Evolutionary conservation across 805 yeast genomes (phyloP).

Genomic region (Lachancea fermentati): DNA sequence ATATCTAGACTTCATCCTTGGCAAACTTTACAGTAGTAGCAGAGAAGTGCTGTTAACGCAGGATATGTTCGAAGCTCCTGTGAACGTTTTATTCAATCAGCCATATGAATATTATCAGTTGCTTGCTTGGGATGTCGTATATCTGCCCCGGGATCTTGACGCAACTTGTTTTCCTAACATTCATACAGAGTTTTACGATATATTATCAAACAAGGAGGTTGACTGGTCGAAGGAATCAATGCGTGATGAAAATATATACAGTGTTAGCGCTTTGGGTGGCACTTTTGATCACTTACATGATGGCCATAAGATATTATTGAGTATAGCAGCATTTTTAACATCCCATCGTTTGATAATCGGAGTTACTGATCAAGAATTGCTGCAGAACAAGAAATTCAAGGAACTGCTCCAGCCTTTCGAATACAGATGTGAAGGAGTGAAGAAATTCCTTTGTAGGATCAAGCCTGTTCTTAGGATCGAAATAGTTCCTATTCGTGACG

Average conservation of each 20-base stretch:
- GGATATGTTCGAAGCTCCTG: slow-evolving; percentile 17
- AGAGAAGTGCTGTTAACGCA: slow-evolving; percentile 21
- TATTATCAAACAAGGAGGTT: background rate
- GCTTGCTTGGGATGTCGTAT: slow-evolving; percentile 2
- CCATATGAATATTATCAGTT: background rate
- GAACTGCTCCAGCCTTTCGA: slow-evolving; percentile 58
- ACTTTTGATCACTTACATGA: slow-evolving; percentile 96
- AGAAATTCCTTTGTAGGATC: slow-evolving; percentile 43
- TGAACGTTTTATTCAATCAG: slow-evolving; percentile 20
- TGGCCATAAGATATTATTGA: slow-evolving; percentile 84
- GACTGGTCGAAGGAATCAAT: slow-evolving; percentile 9
- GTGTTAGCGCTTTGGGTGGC: slow-evolving; percentile 75
- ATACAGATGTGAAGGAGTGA: slow-evolving; percentile 43
- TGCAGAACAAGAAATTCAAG: slow-evolving; percentile 68
- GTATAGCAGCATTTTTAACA: slow-evolving; percentile 64
- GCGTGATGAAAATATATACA: slow-evolving; percentile 24
- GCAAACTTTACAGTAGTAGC: slow-evolving; percentile 24
- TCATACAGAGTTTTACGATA: background rate
- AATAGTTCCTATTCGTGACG: slow-evolving; percentile 64
- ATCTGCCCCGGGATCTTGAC: too few species aligned
- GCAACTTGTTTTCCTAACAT: background rate
- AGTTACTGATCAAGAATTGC: slow-evolving; percentile 67
- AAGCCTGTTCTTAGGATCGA: slow-evolving; percentile 45
- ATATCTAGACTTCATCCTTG: slow-evolving; percentile 25
- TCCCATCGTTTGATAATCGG: slow-evolving; percentile 62